These are phyloP conservation scores for Alternaria conjuncta DNA, from an alignment of 2,329 filamentous ascomycete species.

Conservation along the genomic window DNA sequence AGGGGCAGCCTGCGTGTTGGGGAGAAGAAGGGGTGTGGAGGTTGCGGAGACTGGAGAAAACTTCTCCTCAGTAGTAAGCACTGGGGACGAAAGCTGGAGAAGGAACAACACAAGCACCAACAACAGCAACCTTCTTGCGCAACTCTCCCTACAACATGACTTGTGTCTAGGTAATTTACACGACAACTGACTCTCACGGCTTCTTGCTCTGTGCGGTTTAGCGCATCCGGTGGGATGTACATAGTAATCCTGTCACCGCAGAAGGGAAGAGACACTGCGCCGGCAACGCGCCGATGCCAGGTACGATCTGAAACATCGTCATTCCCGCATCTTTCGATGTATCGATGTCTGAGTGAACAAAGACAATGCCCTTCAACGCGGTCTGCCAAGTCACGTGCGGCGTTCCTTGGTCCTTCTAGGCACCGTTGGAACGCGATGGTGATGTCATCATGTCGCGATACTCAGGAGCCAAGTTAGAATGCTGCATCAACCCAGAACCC, in stretches of 20 bases:
- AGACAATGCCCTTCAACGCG: not conserved
- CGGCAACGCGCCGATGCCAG: not conserved
- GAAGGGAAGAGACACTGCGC: not conserved
- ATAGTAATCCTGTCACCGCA: not conserved
- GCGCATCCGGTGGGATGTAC: not conserved
- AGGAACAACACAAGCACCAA: not conserved
- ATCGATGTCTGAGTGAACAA: not conserved
- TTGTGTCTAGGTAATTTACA: not conserved
- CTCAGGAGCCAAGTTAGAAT: not conserved
- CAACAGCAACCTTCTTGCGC: not conserved
- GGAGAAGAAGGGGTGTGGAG: slow-evolving; percentile 12
- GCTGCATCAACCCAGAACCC: not conserved
- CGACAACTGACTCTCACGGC: not conserved
- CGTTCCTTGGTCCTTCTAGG: not conserved
- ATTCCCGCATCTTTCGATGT: not conserved
- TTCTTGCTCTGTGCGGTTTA: not conserved
- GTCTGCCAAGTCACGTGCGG: not conserved
- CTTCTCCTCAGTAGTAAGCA: not conserved
- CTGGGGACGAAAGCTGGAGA: slow-evolving; percentile 1
- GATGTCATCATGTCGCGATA: not conserved
- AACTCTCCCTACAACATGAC: not conserved
- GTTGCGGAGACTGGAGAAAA: slow-evolving; percentile 6
- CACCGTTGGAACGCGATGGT: not conserved
- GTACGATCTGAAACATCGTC: not conserved
- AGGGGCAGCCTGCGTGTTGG: slow-evolving; percentile 7